phyloP scores from a whole-genome alignment of 768 basidiomycete genomes.

The Pholiota conissans region DNA sequence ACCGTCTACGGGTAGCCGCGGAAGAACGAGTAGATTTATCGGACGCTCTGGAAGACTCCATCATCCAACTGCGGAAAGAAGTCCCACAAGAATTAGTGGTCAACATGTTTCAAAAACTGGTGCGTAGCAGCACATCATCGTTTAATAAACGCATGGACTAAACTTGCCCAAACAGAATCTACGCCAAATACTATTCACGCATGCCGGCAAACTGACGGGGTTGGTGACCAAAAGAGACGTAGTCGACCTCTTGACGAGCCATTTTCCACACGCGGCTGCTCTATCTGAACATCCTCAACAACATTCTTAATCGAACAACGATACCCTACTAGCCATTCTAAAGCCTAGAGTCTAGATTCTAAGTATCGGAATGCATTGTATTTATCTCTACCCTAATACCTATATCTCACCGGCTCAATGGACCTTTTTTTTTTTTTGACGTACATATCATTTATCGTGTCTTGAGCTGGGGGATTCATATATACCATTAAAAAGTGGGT shows the following conservation, averaged over 20 bases:
- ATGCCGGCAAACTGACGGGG: slow-evolving; percentile 57
- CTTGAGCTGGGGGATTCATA: not conserved
- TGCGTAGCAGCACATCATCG: slow-evolving; percentile 20
- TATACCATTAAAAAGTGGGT: not conserved
- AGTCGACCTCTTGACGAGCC: slow-evolving; percentile 54
- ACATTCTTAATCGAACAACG: slow-evolving; percentile 5
- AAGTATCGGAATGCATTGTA: not conserved
- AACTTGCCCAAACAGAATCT: slow-evolving; percentile 49
- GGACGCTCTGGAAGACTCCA: slow-evolving; percentile 43
- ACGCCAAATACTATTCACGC: slow-evolving; percentile 67
- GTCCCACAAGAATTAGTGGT: slow-evolving; percentile 72
- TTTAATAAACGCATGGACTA: not conserved
- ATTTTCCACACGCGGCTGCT: slow-evolving; percentile 55
- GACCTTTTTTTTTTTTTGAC: no score
- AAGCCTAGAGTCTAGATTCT: not conserved
- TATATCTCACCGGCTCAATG: no score
- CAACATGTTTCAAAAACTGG: slow-evolving; percentile 74
- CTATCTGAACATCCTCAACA: slow-evolving; percentile 21
- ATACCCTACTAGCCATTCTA: no score
- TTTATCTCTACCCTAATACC: not conserved
- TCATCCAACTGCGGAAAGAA: slow-evolving; percentile 66
- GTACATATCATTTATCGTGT: no score
- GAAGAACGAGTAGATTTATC: slow-evolving; percentile 37
- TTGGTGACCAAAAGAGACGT: slow-evolving; percentile 72
- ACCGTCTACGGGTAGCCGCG: slow-evolving; percentile 24